These are phyloP conservation scores for Stylonectria norvegica DNA, from an alignment of 2,329 filamentous ascomycete genomes.

Conservation along the genomic window DNA sequence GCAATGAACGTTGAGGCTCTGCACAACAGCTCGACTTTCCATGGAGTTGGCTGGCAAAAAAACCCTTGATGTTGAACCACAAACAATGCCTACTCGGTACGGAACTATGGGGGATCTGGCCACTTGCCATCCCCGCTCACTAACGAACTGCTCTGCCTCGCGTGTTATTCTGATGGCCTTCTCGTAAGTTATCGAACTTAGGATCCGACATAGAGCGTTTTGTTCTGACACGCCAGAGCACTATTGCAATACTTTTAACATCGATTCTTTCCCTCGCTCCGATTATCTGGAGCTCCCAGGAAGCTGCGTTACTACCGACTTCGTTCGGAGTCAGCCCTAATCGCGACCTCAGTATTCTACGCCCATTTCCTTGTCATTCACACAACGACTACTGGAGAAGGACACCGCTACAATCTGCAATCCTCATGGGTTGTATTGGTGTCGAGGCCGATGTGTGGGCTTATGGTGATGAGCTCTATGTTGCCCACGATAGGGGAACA, in stretches of 20 bases:
- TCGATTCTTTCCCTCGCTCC: constrained; percentile 10
- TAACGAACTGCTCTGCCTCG: not conserved
- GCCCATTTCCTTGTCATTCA: constrained; percentile 58
- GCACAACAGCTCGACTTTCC: too few species aligned
- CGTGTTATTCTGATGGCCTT: not conserved
- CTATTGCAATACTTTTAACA: constrained; percentile 5
- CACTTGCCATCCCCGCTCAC: too few species aligned
- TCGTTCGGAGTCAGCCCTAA: not conserved
- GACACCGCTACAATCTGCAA: constrained; percentile 60
- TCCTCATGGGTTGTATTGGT: constrained; percentile 57
- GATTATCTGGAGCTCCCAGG: constrained; percentile 3
- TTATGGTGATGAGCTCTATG: constrained; percentile 50
- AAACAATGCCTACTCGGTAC: too few species aligned
- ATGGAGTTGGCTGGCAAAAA: too few species aligned
- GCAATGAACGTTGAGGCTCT: not conserved
- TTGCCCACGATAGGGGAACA: constrained; percentile 59
- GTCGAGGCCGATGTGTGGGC: constrained; percentile 70
- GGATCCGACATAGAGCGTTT: too few species aligned
- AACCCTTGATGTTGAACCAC: too few species aligned
- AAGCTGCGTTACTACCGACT: too few species aligned
- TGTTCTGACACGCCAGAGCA: constrained; percentile 1
- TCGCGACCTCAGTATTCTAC: not conserved
- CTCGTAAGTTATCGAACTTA: not conserved
- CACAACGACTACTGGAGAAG: constrained; percentile 70
- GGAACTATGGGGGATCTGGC: too few species aligned